These are phyloP conservation scores for Aulographum hederae DNA, from an alignment of 2,329 filamentous ascomycete genomes.

Conservation along the genomic window DNA sequence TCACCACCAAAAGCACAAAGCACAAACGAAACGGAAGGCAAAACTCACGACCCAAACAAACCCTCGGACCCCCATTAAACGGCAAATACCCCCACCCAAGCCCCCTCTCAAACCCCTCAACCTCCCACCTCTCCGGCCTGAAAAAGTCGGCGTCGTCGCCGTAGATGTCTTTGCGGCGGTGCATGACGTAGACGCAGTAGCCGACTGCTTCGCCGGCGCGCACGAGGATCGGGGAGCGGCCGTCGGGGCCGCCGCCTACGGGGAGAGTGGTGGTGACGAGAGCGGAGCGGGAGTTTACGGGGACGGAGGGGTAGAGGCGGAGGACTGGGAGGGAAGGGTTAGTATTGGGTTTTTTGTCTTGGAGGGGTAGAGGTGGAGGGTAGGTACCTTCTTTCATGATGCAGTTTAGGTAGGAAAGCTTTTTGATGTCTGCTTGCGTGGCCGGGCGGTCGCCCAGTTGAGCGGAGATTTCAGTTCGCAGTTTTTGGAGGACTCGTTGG, in stretches of 20 bases:
- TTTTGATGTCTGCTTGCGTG: conserved; percentile 2
- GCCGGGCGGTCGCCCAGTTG: too few species aligned
- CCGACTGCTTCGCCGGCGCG: conserved; percentile 1
- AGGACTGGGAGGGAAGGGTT: neutral
- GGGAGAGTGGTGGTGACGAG: conserved; percentile 1
- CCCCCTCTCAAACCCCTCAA: neutral
- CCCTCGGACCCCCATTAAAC: neutral
- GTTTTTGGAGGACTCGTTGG: neutral
- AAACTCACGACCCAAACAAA: neutral
- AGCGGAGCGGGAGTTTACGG: conserved; percentile 2
- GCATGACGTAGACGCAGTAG: neutral
- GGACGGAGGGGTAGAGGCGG: conserved; percentile 3
- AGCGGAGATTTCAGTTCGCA: conserved; percentile 1
- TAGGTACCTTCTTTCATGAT: conserved; percentile 3
- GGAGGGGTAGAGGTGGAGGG: neutral
- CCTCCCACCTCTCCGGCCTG: neutral
- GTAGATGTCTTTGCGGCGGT: neutral
- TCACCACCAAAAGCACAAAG: too few species aligned
- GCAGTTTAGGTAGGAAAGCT: conserved; percentile 2
- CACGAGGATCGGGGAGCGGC: conserved; percentile 1
- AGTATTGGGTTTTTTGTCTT: neutral
- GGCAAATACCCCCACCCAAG: neutral
- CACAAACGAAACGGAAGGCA: too few species aligned
- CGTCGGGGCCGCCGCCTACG: conserved; percentile 3
- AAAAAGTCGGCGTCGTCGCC: neutral